Conservation (phyloP, 176 grass and related monocot genomes). For the Carex myosuroides region DNA sequence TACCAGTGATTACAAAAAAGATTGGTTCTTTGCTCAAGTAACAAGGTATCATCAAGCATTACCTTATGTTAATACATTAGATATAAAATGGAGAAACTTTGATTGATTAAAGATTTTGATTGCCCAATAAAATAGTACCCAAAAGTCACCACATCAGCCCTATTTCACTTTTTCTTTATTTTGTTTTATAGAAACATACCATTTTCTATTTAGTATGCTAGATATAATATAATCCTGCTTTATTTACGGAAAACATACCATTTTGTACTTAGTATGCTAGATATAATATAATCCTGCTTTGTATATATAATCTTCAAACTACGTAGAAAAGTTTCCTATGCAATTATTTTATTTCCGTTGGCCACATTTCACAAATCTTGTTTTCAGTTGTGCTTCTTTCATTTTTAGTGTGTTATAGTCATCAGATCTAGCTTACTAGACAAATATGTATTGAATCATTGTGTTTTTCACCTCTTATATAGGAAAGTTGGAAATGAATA, state of each 20-base stretch:
- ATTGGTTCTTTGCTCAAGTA: slow-evolving; percentile 91
- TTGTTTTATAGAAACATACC: neutral
- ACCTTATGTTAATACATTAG: too few species aligned
- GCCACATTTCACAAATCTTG: neutral
- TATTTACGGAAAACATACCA: too few species aligned
- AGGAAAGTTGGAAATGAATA: slow-evolving; percentile 6
- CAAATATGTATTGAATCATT: neutral
- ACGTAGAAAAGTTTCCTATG: too few species aligned
- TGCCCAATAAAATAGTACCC: neutral
- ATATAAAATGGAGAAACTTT: neutral
- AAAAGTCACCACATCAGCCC: neutral
- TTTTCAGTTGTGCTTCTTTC: neutral
- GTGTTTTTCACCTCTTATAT: neutral
- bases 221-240: too few species aligned
- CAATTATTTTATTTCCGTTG: too few species aligned
- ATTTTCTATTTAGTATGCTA: neutral
- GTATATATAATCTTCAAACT: too few species aligned
- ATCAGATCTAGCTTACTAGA: neutral
- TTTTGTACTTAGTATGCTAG: too few species aligned
- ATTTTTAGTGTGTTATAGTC: neutral
- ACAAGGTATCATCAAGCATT: slow-evolving; percentile 28
- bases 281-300: too few species aligned
- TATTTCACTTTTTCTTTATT: neutral
- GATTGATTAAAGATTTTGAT: neutral
- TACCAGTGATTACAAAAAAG: slow-evolving; percentile 38